Conservation (phyloP, 1,284 basidiomycete genomes). For the Microstroma glucosiphilum region DNA sequence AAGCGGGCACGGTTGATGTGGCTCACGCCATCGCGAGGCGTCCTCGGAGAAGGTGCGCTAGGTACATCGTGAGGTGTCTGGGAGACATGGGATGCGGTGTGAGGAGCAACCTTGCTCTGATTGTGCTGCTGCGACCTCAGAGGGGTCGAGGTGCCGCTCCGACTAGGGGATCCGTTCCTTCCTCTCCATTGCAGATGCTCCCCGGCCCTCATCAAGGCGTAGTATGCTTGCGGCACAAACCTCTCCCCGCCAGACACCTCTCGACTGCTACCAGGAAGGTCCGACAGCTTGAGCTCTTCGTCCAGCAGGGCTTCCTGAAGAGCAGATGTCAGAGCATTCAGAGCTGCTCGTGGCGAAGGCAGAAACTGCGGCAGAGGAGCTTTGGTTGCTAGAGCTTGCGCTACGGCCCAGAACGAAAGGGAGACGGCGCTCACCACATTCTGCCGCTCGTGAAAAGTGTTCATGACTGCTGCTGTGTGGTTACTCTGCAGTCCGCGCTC, state of each 20-base stretch:
- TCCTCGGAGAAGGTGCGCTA: too few relatives aligned
- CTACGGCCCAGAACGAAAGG: constrained; percentile 53
- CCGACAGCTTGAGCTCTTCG: too few relatives aligned
- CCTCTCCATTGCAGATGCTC: background rate
- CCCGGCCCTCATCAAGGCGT: background rate
- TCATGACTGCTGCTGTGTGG: constrained; percentile 52
- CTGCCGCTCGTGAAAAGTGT: constrained; percentile 54
- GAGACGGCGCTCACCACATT: constrained; percentile 54
- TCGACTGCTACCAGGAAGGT: too few relatives aligned
- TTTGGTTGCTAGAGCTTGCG: constrained; percentile 53
- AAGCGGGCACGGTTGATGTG: constrained; percentile 34
- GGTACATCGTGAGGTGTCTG: background rate
- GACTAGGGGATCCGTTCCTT: background rate
- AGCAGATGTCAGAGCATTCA: constrained; percentile 32
- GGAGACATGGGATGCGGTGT: background rate
- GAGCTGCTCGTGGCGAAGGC: constrained; percentile 52
- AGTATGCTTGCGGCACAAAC: background rate
- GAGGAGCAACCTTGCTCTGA: background rate
- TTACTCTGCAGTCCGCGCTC: constrained; percentile 46
- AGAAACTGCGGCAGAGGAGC: constrained; percentile 55
- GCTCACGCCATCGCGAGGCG: constrained; percentile 18
- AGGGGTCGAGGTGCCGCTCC: background rate
- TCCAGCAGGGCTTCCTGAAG: constrained; percentile 22
- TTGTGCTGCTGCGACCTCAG: constrained; percentile 6
- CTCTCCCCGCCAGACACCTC: too few relatives aligned